These are phyloP conservation scores for Diaporthe sp. DNA, from an alignment of 2,329 filamentous ascomycete species.

Conservation along the genomic window DNA sequence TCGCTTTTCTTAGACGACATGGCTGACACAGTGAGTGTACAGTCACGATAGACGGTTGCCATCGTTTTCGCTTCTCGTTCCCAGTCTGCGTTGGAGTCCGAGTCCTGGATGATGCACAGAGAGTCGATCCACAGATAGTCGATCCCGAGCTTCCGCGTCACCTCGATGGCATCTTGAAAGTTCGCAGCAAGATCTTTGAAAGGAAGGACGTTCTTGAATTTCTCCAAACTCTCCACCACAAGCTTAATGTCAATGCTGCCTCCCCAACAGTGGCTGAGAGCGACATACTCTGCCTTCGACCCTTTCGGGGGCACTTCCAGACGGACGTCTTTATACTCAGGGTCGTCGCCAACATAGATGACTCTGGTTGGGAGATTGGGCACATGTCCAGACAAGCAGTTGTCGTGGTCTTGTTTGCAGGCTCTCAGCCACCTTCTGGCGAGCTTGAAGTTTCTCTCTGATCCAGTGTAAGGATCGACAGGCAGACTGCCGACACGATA, in stretches of 20 bases:
- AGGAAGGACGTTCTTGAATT: neutral
- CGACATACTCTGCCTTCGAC: conserved; percentile 4
- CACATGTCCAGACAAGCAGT: neutral
- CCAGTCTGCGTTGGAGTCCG: neutral
- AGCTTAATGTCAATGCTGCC: neutral
- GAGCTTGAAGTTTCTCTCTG: neutral
- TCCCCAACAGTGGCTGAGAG: conserved; percentile 29
- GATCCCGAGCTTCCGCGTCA: conserved; percentile 10
- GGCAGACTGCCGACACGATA: neutral
- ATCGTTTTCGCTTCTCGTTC: neutral
- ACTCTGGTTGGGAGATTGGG: conserved; percentile 10
- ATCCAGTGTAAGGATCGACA: neutral
- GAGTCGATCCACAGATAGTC: conserved; percentile 32
- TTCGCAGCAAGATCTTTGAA: conserved; percentile 1
- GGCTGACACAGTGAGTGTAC: conserved; percentile 8
- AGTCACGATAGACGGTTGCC: conserved; percentile 10
- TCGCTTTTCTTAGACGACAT: neutral
- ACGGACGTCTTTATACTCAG: neutral
- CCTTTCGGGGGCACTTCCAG: neutral
- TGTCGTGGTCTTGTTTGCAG: neutral
- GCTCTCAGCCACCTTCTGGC: neutral
- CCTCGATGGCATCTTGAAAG: conserved; percentile 22
- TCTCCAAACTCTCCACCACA: neutral
- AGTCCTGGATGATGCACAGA: neutral
- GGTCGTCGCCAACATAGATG: neutral